Evolutionary conservation across 352 stramenopile genomes (phyloP).

Genomic region (Globisporangium echinulatum): DNA sequence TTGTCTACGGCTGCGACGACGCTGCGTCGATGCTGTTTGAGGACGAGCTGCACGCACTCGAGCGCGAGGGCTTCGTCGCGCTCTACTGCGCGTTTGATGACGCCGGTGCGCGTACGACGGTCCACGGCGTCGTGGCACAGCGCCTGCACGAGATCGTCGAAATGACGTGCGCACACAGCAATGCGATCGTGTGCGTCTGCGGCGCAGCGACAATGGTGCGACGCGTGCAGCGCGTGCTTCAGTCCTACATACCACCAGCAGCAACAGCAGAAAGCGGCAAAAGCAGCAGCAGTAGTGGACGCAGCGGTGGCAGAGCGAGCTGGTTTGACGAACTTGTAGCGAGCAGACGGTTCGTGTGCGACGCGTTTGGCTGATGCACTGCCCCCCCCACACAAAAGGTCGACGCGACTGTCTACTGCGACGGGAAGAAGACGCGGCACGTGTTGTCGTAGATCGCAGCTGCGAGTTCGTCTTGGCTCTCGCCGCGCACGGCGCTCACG

Average conservation of each 20-base stretch:
- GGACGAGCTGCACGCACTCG: constrained; percentile 25
- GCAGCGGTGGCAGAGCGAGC: neutral
- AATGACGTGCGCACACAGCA: neutral
- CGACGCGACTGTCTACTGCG: neutral
- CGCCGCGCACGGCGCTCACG: constrained; percentile 53
- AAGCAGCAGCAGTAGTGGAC: neutral
- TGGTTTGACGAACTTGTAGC: constrained; percentile 10
- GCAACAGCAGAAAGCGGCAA: neutral
- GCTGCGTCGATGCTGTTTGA: constrained; percentile 26
- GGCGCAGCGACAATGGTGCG: constrained; percentile 6
- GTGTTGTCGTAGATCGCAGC: constrained; percentile 53
- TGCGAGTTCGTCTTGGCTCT: constrained; percentile 41
- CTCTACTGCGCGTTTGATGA: constrained; percentile 19
- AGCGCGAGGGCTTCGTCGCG: constrained; percentile 21
- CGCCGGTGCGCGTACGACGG: neutral
- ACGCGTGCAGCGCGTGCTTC: constrained; percentile 7
- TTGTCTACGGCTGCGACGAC: constrained; percentile 27
- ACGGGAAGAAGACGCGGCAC: constrained; percentile 58
- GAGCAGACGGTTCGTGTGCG: constrained; percentile 4
- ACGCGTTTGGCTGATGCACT: neutral
- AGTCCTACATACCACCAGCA: neutral
- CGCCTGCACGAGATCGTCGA: constrained; percentile 14
- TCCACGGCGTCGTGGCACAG: constrained; percentile 20
- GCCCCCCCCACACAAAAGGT: too few species aligned
- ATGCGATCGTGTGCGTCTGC: constrained; percentile 9